Percentiles rank a stretch among this genome's conserved stretches.
These are phyloP conservation scores for Citrus sp. DNA, from an alignment of 345 rosid genomes.

Conservation along the genomic window DNA sequence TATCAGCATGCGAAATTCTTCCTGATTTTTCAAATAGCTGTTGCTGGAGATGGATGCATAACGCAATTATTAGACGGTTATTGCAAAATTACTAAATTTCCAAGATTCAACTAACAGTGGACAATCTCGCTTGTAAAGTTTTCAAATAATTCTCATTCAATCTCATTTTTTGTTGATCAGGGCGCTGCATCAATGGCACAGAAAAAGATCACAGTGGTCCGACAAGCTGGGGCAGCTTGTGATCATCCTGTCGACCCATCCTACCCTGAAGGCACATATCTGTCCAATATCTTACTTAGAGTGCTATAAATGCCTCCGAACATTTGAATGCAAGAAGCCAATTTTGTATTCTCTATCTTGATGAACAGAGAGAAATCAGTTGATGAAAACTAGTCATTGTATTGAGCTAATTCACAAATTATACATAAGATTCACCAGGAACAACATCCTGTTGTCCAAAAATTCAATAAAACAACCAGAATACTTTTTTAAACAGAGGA, in stretches of 20 bases:
- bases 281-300: slow-evolving; percentile 61
- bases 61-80: no score
- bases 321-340: not conserved
- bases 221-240: slow-evolving; percentile 75
- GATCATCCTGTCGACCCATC: slow-evolving; percentile 89
- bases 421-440: not conserved
- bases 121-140: not conserved
- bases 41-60: not conserved
- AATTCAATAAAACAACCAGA: not conserved
- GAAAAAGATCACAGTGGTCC: slow-evolving; percentile 57
- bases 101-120: not conserved
- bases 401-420: slow-evolving; percentile 7
- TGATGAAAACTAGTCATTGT: slow-evolving; percentile 1
- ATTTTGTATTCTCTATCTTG: not conserved
- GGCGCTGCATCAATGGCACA: slow-evolving; percentile 70
- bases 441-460: not conserved
- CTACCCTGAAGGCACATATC: slow-evolving; percentile 83
- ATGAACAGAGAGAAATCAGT: not conserved
- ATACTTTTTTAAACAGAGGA: not conserved
- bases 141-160: not conserved
- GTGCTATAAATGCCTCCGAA: slow-evolving; percentile 24
- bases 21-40: no score
- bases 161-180: slow-evolving; percentile 15
- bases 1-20: not conserved
- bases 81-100: not conserved